These are phyloP conservation scores for Fraxinus angustifolia DNA, from an alignment of 305 asterid genomes.

Conservation along the genomic window DNA sequence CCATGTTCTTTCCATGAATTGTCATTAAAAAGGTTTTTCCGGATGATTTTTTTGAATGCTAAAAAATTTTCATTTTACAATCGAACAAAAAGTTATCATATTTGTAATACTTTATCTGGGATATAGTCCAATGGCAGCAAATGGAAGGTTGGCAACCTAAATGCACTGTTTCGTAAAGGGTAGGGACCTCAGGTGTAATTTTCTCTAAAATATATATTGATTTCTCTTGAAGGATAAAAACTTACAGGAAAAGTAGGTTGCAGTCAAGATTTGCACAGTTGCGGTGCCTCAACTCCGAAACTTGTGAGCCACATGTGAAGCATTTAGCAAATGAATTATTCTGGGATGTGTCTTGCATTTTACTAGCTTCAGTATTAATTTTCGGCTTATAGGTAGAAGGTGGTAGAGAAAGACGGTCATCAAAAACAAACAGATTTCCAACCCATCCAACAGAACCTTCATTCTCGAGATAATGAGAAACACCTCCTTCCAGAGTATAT, in stretches of 20 bases:
- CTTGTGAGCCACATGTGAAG: slow-evolving; percentile 60
- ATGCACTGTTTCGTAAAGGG: not conserved
- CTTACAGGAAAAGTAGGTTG: slow-evolving; percentile 96
- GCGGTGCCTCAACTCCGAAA: slow-evolving; percentile 80
- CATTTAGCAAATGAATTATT: slow-evolving; percentile 63
- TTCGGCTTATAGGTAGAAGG: slow-evolving; percentile 64
- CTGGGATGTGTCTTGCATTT: slow-evolving; percentile 28
- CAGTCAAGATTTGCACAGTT: slow-evolving; percentile 95
- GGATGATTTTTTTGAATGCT: not conserved
- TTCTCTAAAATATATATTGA: not conserved
- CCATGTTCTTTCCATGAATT: not conserved
- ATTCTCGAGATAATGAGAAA: slow-evolving; percentile 72
- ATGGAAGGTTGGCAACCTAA: not conserved
- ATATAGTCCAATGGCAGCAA: not conserved
- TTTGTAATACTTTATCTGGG: not conserved
- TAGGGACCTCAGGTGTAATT: not conserved
- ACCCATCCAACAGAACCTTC: slow-evolving; percentile 85
- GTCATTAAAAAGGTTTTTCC: not conserved
- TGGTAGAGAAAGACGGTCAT: slow-evolving; percentile 85
- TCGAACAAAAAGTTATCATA: not conserved
- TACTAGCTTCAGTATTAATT: slow-evolving; percentile 27
- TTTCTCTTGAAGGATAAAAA: slow-evolving; percentile 9
- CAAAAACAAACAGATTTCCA: slow-evolving; percentile 87
- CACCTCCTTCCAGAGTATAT: slow-evolving; percentile 78
- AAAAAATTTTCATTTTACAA: not conserved